A percentile compares a stretch with the other conserved stretches of the same genome.
phyloP scores from a whole-genome alignment of 176 grass and related monocot species.

The Eragrostis curvula region DNA sequence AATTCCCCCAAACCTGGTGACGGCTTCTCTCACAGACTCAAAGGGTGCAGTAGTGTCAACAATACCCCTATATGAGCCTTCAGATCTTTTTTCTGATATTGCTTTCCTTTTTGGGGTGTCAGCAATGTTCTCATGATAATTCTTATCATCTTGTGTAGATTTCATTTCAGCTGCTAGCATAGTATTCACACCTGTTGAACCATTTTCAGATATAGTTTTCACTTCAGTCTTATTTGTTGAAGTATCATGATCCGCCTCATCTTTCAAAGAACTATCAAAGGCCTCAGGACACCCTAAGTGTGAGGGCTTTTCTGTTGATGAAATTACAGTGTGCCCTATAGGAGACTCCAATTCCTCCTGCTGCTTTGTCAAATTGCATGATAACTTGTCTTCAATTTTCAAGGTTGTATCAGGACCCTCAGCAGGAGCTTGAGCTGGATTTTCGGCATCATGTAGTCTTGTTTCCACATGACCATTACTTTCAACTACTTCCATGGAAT shows the following conservation, averaged over 20 bases:
- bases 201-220: slow-evolving; percentile 32
- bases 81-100: slow-evolving; percentile 44
- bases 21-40: slow-evolving; percentile 91
- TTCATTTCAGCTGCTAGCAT: slow-evolving; percentile 29
- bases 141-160: slow-evolving; percentile 34
- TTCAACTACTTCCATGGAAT: slow-evolving; percentile 43
- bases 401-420: slow-evolving; percentile 15
- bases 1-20: slow-evolving; percentile 90
- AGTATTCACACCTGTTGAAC: slow-evolving; percentile 9
- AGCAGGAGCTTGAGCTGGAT: slow-evolving; percentile 21
- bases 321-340: slow-evolving; percentile 8
- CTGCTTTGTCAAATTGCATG: slow-evolving; percentile 29
- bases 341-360: not conserved
- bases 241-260: slow-evolving; percentile 19
- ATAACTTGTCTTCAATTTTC: slow-evolving; percentile 27
- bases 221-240: slow-evolving; percentile 36
- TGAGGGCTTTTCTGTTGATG: slow-evolving; percentile 4
- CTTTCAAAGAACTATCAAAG: slow-evolving; percentile 9
- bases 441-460: slow-evolving; percentile 13
- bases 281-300: slow-evolving; percentile 3
- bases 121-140: slow-evolving; percentile 25
- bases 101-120: slow-evolving; percentile 36
- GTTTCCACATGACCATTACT: slow-evolving; percentile 12
- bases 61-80: slow-evolving; percentile 54
- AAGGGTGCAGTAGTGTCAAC: slow-evolving; percentile 84